A percentile compares a stretch with the other conserved stretches of the same genome.
These are phyloP conservation scores for Escovopsis sp. DNA, from an alignment of 2,329 filamentous ascomycete genomes.

Conservation along the genomic window DNA sequence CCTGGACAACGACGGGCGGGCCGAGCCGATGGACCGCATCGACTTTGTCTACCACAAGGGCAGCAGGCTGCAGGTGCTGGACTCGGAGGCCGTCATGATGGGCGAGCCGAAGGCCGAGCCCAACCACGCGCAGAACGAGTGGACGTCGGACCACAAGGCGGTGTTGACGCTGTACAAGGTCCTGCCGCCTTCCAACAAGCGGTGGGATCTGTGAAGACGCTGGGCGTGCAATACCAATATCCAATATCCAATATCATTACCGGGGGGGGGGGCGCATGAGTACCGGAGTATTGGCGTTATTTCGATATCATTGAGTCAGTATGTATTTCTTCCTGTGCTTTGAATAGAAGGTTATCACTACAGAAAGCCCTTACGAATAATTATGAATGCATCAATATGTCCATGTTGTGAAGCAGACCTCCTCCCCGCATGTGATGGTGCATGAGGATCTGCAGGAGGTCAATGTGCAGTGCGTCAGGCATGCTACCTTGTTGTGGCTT, in stretches of 20 bases:
- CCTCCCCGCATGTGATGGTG: too few relatives aligned
- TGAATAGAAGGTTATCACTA: too few relatives aligned
- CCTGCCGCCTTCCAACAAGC: background rate
- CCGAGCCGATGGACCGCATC: conserved; percentile 26
- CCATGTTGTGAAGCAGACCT: too few relatives aligned
- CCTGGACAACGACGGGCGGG: conserved; percentile 15
- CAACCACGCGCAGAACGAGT: conserved; percentile 23
- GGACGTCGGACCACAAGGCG: conserved; percentile 26
- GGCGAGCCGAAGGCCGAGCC: conserved; percentile 21
- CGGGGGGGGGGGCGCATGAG: background rate
- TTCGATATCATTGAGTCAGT: too few relatives aligned
- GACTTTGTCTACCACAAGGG: conserved; percentile 29
- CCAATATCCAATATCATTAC: too few relatives aligned
- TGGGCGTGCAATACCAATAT: too few relatives aligned
- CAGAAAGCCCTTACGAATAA: too few relatives aligned
- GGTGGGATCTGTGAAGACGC: background rate
- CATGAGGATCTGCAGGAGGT: too few relatives aligned
- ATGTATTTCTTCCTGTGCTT: too few relatives aligned
- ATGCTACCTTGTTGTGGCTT: too few relatives aligned
- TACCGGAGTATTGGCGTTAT: background rate
- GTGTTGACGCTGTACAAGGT: conserved; percentile 16
- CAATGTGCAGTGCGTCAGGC: too few relatives aligned
- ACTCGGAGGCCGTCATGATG: conserved; percentile 17
- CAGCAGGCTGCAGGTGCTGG: conserved; percentile 12
- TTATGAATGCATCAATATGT: too few relatives aligned